phyloP scores from a whole-genome alignment of 2,329 filamentous ascomycete species.

The Trichoderma hamatum region DNA sequence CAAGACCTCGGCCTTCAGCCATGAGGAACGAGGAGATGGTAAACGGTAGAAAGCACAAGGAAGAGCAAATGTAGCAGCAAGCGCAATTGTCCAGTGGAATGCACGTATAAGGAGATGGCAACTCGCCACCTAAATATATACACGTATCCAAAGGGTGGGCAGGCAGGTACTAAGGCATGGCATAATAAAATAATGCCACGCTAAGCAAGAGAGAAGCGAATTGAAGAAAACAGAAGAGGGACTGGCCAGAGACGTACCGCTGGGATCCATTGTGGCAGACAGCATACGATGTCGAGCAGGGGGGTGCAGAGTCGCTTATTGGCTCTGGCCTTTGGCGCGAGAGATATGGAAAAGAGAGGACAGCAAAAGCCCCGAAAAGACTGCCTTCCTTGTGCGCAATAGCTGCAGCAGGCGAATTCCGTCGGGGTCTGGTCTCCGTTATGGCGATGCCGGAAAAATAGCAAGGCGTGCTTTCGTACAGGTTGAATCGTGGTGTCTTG shows the following conservation, averaged over 20 bases:
- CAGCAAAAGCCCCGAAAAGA: not conserved
- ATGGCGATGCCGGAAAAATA: not conserved
- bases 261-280: constrained; percentile 12
- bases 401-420: not conserved
- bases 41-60: not conserved
- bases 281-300: not conserved
- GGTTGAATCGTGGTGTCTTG: not conserved
- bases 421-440: not conserved
- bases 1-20: not conserved
- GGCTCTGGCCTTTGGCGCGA: not conserved
- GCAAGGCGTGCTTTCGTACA: not conserved
- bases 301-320: not conserved
- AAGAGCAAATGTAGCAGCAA: not conserved
- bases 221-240: not conserved
- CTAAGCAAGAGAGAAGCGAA: not conserved
- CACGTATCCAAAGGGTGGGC: not conserved
- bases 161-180: not conserved
- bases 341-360: not conserved
- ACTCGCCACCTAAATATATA: not conserved
- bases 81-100: not conserved
- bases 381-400: not conserved
- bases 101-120: not conserved
- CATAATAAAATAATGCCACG: not conserved
- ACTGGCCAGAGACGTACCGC: not conserved
- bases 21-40: not conserved